These are phyloP conservation scores for Starmerella floris DNA, from an alignment of 805 yeast genomes.

Conservation along the genomic window DNA sequence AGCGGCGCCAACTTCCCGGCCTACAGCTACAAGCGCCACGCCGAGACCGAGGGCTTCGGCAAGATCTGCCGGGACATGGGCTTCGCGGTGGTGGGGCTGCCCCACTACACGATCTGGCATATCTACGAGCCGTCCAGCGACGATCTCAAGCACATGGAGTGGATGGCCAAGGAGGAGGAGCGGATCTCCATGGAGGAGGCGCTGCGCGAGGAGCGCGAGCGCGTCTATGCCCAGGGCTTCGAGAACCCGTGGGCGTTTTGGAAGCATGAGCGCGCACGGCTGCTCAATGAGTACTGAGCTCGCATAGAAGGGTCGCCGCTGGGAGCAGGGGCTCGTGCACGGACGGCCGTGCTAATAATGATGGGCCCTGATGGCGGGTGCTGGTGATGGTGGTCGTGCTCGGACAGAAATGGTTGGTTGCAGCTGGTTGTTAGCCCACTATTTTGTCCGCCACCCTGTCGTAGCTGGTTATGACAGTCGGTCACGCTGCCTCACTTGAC, in stretches of 20 bases:
- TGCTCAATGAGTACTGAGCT: conserved; percentile 35
- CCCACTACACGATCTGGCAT: conserved; percentile 96
- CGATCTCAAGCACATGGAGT: conserved; percentile 60
- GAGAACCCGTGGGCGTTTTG: conserved; percentile 62
- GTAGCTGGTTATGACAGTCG: no score
- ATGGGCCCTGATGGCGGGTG: no score
- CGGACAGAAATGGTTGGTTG: no score
- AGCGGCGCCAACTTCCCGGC: conserved; percentile 93
- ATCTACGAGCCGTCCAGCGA: conserved; percentile 91
- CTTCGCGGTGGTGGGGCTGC: conserved; percentile 74
- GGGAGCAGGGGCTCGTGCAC: no score
- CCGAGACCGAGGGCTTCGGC: conserved; percentile 96
- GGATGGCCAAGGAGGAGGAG: conserved; percentile 34
- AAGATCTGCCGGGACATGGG: conserved; percentile 82
- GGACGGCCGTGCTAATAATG: no score
- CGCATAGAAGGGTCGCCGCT: no score
- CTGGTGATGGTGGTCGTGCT: no score
- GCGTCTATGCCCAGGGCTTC: conserved; percentile 60
- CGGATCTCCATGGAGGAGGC: conserved; percentile 28
- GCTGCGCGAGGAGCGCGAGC: conserved; percentile 27
- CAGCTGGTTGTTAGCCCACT: no score
- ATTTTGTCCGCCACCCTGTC: no score
- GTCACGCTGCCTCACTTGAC: no score
- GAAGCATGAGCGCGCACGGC: conserved; percentile 54
- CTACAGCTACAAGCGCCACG: conserved; percentile 87